Evolutionary conservation across 768 basidiomycete genomes (phyloP).

Genomic region (Leccinum arenicola): DNA sequence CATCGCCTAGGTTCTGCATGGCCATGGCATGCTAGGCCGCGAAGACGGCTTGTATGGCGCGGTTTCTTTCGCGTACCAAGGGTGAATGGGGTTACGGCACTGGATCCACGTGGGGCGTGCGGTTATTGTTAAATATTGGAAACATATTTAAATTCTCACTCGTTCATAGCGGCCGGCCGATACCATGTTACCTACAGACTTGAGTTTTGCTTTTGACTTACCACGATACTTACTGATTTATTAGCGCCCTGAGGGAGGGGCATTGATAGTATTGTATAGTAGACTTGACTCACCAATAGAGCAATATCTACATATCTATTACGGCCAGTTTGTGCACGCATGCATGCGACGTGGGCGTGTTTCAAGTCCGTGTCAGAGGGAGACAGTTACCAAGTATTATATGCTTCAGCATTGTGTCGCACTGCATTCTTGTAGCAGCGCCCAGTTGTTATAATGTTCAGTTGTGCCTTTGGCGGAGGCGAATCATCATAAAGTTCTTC

Average conservation of each 20-base stretch:
- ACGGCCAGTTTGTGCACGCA: not conserved
- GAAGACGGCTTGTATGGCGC: slow-evolving; percentile 95
- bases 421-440: not conserved
- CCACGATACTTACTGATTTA: not conserved
- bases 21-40: slow-evolving; percentile 85
- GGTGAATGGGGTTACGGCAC: slow-evolving; percentile 37
- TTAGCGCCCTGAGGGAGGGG: not conserved
- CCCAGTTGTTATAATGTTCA: not conserved
- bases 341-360: not conserved
- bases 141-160: not conserved
- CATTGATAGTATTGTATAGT: not conserved
- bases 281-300: not conserved
- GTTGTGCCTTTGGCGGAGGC: not conserved
- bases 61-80: slow-evolving; percentile 92
- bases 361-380: not conserved
- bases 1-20: slow-evolving; percentile 68
- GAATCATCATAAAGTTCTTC: not conserved
- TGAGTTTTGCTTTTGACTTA: not conserved
- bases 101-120: not conserved
- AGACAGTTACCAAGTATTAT: not conserved
- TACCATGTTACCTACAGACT: not conserved
- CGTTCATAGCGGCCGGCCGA: not conserved
- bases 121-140: not conserved
- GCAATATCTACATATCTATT: not conserved
- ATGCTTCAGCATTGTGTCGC: not conserved